These are phyloP conservation scores for Tolypocladium capitatum DNA, from an alignment of 2,329 filamentous ascomycete genomes.

Conservation along the genomic window DNA sequence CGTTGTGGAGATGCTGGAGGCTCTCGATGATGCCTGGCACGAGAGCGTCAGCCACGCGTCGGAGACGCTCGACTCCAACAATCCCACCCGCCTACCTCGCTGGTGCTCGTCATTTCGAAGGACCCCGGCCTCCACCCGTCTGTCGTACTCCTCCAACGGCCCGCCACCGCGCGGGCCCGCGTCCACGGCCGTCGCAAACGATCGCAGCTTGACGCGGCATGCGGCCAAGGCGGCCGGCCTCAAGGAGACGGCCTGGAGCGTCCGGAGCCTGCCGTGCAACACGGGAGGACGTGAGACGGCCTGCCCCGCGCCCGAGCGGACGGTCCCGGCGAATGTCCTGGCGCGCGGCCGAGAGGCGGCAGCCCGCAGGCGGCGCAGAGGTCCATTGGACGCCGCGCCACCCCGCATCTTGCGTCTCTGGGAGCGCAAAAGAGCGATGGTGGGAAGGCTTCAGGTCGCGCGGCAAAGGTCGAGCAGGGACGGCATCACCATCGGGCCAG, in stretches of 20 bases:
- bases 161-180: constrained; percentile 32
- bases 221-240: not conserved
- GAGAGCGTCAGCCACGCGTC: not conserved
- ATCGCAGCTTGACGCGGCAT: constrained; percentile 4
- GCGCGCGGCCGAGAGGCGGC: not conserved
- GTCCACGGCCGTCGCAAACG: constrained; percentile 16
- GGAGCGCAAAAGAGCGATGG: not conserved
- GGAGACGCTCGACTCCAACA: not conserved
- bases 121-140: constrained; percentile 58
- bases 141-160: constrained; percentile 80
- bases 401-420: not conserved
- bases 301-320: not conserved
- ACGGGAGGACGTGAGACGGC: not conserved
- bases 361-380: not conserved
- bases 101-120: constrained; percentile 86
- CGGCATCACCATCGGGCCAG: not conserved
- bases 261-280: not conserved
- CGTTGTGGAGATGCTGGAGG: constrained; percentile 79
- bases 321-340: not conserved
- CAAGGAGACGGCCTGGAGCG: not conserved
- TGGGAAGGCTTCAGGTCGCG: not conserved
- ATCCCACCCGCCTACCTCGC: constrained; percentile 43
- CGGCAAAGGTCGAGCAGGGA: not conserved
- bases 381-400: not conserved
- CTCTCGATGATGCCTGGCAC: constrained; percentile 67